Evolutionary conservation across 2,329 filamentous ascomycete genomes (phyloP).

Genomic region (Leptoxyphium fumago): DNA sequence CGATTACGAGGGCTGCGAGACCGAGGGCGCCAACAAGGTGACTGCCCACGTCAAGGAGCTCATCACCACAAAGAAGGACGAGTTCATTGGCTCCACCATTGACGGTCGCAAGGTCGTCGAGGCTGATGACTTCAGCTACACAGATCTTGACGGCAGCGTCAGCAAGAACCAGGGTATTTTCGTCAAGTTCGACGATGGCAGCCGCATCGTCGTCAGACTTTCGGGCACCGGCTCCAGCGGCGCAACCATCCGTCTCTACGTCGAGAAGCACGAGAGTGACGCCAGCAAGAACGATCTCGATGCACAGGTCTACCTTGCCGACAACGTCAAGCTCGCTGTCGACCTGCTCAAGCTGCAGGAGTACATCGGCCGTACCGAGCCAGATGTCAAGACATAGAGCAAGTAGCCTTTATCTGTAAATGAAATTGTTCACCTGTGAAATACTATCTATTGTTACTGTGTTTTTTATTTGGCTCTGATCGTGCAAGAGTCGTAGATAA

Average conservation of each 20-base stretch:
- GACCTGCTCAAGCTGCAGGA: conserved; percentile 85
- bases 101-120: conserved; percentile 71
- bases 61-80: conserved; percentile 50
- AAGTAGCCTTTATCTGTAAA: background rate
- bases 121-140: conserved; percentile 95
- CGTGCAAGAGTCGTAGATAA: too few species aligned
- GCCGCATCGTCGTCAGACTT: conserved; percentile 84
- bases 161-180: conserved; percentile 93
- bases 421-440: background rate
- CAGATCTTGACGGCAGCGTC: conserved; percentile 92
- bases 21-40: conserved; percentile 79
- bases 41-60: conserved; percentile 66
- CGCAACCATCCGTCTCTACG: conserved; percentile 90
- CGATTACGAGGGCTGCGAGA: conserved; percentile 93
- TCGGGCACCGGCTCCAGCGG: conserved; percentile 92
- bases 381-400: conserved; percentile 82
- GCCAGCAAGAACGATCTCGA: conserved; percentile 62
- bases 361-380: conserved; percentile 80
- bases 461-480: too few species aligned
- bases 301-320: conserved; percentile 86
- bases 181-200: conserved; percentile 85
- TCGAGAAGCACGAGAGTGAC: conserved; percentile 88
- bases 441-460: too few species aligned
- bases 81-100: conserved; percentile 75
- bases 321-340: conserved; percentile 74